Evolutionary conservation across 805 yeast genomes (phyloP).

Genomic region (Candida tallmaniae): DNA sequence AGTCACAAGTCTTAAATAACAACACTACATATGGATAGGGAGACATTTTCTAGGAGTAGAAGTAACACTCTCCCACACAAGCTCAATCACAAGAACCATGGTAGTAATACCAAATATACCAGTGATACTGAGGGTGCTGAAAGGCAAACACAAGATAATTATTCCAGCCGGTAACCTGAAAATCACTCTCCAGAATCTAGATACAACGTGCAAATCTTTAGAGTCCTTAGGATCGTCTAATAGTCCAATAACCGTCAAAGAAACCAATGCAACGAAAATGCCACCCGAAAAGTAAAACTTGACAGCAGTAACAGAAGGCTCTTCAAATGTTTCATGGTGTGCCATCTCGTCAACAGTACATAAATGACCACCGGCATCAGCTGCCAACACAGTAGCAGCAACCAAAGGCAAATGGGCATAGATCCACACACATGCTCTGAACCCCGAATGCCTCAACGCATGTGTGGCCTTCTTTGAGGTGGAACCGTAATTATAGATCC

Average conservation of each 20-base stretch:
- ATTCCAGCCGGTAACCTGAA: slow-evolving; percentile 39
- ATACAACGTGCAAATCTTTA: slow-evolving; percentile 21
- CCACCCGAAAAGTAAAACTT: slow-evolving; percentile 53
- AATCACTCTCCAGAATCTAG: slow-evolving; percentile 35
- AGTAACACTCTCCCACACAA: slow-evolving; percentile 34
- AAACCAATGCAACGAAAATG: slow-evolving; percentile 39
- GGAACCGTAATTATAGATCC: slow-evolving; percentile 54
- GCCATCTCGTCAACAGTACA: slow-evolving; percentile 13
- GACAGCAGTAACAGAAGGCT: slow-evolving; percentile 36
- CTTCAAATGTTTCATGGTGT: slow-evolving; percentile 21
- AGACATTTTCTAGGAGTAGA: slow-evolving; percentile 16
- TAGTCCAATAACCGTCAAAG: slow-evolving; percentile 37
- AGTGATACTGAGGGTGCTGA: slow-evolving; percentile 38
- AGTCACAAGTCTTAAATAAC: too few relatives aligned
- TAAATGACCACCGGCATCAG: slow-evolving; percentile 56
- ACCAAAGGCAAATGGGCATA: slow-evolving; percentile 48
- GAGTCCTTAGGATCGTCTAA: slow-evolving; percentile 44
- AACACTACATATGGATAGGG: too few relatives aligned
- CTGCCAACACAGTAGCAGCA: slow-evolving; percentile 49
- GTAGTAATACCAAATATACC: slow-evolving; percentile 41
- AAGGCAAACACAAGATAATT: slow-evolving; percentile 37
- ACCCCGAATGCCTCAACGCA: slow-evolving; percentile 46
- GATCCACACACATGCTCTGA: slow-evolving; percentile 44
- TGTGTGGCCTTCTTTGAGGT: slow-evolving; percentile 47
- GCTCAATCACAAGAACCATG: slow-evolving; percentile 25